phyloP scores from a whole-genome alignment of 2,329 filamentous ascomycete species.

The Ophiocordyceps camponoti-rufipedis region DNA sequence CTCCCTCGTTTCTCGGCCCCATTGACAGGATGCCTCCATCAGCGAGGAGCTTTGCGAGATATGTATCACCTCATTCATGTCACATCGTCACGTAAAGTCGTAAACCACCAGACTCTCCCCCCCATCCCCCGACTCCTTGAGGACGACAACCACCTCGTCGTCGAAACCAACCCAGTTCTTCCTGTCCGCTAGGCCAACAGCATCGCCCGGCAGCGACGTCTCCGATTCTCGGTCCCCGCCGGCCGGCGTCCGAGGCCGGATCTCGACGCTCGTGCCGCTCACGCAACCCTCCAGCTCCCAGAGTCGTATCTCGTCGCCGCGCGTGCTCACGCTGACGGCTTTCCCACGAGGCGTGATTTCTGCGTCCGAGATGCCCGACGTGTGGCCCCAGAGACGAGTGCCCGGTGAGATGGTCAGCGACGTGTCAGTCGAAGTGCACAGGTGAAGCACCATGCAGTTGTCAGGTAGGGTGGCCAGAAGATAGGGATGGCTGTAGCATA shows the following conservation, averaged over 20 bases:
- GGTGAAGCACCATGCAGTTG: slow-evolving; percentile 70
- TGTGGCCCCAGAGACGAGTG: slow-evolving; percentile 76
- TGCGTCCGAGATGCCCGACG: slow-evolving; percentile 70
- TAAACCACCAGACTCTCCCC: slow-evolving; percentile 65
- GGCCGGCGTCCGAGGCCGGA: slow-evolving; percentile 20
- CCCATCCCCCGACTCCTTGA: slow-evolving; percentile 51
- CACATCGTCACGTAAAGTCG: slow-evolving; percentile 47
- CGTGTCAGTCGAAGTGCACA: slow-evolving; percentile 55
- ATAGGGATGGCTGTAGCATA: slow-evolving; percentile 67
- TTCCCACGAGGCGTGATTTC: slow-evolving; percentile 73
- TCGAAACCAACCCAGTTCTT: slow-evolving; percentile 70
- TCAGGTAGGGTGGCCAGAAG: slow-evolving; percentile 69
- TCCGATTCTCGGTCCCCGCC: slow-evolving; percentile 6
- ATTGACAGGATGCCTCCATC: too few species aligned
- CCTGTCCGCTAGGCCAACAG: slow-evolving; percentile 16
- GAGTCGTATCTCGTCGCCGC: slow-evolving; percentile 64
- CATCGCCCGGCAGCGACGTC: background rate
- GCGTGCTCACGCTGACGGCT: slow-evolving; percentile 70
- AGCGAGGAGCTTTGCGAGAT: too few species aligned
- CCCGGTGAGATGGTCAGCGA: slow-evolving; percentile 53
- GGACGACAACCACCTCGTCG: slow-evolving; percentile 76
- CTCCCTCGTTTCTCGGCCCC: too few species aligned
- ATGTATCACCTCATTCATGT: background rate
- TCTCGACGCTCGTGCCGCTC: slow-evolving; percentile 32
- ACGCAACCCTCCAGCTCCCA: slow-evolving; percentile 74